Conservation (phyloP, 345 rosid genomes). For the Gossypium bickii region DNA sequence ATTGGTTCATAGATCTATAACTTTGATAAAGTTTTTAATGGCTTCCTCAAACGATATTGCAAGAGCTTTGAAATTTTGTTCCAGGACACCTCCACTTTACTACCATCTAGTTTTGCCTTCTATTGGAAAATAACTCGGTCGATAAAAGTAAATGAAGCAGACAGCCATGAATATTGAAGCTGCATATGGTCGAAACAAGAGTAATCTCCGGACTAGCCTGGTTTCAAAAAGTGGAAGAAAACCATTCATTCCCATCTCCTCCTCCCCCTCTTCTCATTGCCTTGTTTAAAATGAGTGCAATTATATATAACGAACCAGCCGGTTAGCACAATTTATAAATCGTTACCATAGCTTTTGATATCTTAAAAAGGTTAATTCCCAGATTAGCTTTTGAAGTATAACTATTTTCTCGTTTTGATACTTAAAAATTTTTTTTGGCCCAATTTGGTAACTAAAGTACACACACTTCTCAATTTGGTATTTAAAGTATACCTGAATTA, state of each 20-base stretch:
- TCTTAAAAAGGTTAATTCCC: too few species aligned
- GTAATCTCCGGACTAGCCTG: neutral
- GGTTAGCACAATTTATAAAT: too few species aligned
- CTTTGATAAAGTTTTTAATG: too few species aligned
- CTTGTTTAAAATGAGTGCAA: neutral
- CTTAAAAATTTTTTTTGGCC: too few species aligned
- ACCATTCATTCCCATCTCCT: neutral
- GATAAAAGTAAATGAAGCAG: too few species aligned
- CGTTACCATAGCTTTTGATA: too few species aligned
- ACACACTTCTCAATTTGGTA: too few species aligned
- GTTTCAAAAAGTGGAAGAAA: neutral
- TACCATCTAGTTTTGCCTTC: conserved; percentile 11
- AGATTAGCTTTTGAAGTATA: too few species aligned
- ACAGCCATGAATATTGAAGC: neutral
- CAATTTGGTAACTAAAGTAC: too few species aligned
- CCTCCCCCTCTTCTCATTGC: neutral
- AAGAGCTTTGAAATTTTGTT: conserved; percentile 38
- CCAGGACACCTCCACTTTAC: conserved; percentile 15
- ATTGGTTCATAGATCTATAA: conserved; percentile 3
- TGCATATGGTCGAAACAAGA: neutral
- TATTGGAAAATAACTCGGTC: conserved; percentile 7
- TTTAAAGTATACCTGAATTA: too few species aligned
- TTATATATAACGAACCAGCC: neutral
- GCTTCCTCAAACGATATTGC: conserved; percentile 33
- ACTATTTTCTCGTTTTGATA: too few species aligned